Evolutionary conservation across 257 asterid genomes (phyloP), one percentile per base, ranked within the genome.

Genomic region (Cinchona pubescens): DNA sequence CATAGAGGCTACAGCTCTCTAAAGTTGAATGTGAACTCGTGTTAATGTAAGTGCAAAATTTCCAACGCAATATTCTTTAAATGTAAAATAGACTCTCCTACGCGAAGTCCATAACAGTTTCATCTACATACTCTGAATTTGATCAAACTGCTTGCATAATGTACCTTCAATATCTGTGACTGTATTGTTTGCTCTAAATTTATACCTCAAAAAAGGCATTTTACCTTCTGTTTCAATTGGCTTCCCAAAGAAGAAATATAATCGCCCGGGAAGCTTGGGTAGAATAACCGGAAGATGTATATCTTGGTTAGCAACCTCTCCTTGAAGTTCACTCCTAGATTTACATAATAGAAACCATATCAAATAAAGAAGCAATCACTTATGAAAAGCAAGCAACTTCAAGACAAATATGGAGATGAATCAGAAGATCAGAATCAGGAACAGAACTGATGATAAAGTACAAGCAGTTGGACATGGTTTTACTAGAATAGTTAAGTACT

Each of bases 231-330:
- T 94, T 73, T 94, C 96, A 25, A 94, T 91, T 15, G 97, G 92
- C 87, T 92, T 91, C 79, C 98, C 97, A 18, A 94, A 92, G 42
- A 69, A 78, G 88, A 76, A 91, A 82, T 94, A 94, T 42, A 94
- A 86, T 19, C 98, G 94, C 63, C 98, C 98, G 0, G 98, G 98
- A 56, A 92, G 67, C 76, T 90, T 94, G 35, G 98, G 98, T 64
- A 75, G 68, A 43, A 89, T 14, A 73, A 90, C 77, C 7, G 98
- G 97, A 38, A 90, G 87, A 82, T 91, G 91, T 21, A 89, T 67
- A 56, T 90, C 92, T 87, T 94, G 97, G 76, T 94, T 91, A 10
- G 84, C 75, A 32, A 92, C 89, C 78, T 94, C 97, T 60, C 98
- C 97, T 60, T 4, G 76, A 13, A 73, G 72, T 14, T 86, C 85